phyloP scores from a whole-genome alignment of 306 rosid genomes.

The Cucurbita maxima region DNA sequence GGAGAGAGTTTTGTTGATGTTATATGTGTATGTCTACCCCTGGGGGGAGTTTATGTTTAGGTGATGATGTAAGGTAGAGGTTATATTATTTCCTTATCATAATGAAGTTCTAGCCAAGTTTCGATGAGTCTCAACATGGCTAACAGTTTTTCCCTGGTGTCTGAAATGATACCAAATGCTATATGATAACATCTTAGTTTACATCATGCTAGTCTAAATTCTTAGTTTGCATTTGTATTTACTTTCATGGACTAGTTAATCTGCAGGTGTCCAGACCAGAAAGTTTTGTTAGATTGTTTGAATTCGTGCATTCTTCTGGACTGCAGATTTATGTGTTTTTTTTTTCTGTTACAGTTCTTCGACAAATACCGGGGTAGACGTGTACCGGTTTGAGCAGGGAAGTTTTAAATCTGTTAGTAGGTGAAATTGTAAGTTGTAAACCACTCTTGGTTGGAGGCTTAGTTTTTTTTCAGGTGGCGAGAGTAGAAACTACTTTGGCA shows the following conservation, averaged over 20 bases:
- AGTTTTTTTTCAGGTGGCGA: constrained; percentile 2
- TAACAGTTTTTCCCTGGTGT: background rate
- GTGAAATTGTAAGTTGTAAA: constrained; percentile 33
- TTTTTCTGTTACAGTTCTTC: constrained; percentile 40
- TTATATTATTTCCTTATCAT: background rate
- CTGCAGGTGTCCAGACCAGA: background rate
- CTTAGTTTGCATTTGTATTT: background rate
- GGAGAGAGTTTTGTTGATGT: background rate
- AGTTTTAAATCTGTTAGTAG: constrained; percentile 8
- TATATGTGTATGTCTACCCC: background rate
- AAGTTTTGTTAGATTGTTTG: background rate
- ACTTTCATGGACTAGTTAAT: background rate
- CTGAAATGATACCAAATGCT: background rate
- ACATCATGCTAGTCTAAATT: background rate
- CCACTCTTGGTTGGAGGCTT: constrained; percentile 22
- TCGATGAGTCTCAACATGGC: background rate
- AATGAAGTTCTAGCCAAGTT: background rate
- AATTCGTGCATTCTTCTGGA: background rate
- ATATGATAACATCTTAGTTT: background rate
- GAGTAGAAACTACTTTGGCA: background rate
- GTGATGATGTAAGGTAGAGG: background rate
- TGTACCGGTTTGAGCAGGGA: constrained; percentile 56
- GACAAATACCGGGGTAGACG: constrained; percentile 77
- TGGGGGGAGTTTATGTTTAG: background rate
- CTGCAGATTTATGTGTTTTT: background rate